Conservation (phyloP, 148 eudicot genomes). For the Diospyros lotus region DNA sequence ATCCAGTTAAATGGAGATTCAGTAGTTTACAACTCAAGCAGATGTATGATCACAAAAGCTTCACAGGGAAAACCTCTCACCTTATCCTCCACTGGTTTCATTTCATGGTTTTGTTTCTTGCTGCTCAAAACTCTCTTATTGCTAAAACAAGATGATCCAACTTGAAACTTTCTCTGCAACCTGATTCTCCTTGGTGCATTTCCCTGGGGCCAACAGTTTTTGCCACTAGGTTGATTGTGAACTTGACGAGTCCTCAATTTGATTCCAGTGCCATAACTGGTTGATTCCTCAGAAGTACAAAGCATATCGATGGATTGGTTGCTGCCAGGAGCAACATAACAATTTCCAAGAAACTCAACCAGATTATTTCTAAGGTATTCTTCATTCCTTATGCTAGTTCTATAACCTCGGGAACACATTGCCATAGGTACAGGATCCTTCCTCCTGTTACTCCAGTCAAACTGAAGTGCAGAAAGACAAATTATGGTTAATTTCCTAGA, state of each 20-base stretch:
- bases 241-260: slow-evolving; percentile 32
- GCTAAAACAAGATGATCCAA: slow-evolving; percentile 17
- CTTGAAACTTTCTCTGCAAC: slow-evolving; percentile 30
- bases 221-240: slow-evolving; percentile 13
- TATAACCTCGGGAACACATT: neutral
- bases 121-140: slow-evolving; percentile 11
- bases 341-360: neutral
- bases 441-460: slow-evolving; percentile 7
- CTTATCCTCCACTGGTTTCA: slow-evolving; percentile 11
- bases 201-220: slow-evolving; percentile 42
- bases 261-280: slow-evolving; percentile 36
- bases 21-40: neutral
- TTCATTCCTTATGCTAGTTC: neutral
- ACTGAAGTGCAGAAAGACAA: neutral
- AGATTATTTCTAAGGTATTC: neutral
- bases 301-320: slow-evolving; percentile 25
- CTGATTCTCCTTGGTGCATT: slow-evolving; percentile 73
- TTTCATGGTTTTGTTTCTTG: slow-evolving; percentile 17
- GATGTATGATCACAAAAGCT: neutral
- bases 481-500: neutral
- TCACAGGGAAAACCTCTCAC: slow-evolving; percentile 19
- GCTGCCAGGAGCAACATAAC: slow-evolving; percentile 18
- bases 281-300: slow-evolving; percentile 9
- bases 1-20: too few species aligned
- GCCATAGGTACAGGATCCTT: neutral